Percentiles rank a stretch among this genome's conserved stretches.
These are phyloP conservation scores for Talaromyces stipitatus DNA, from an alignment of 495 filamentous ascomycete species.

Conservation along the genomic window DNA sequence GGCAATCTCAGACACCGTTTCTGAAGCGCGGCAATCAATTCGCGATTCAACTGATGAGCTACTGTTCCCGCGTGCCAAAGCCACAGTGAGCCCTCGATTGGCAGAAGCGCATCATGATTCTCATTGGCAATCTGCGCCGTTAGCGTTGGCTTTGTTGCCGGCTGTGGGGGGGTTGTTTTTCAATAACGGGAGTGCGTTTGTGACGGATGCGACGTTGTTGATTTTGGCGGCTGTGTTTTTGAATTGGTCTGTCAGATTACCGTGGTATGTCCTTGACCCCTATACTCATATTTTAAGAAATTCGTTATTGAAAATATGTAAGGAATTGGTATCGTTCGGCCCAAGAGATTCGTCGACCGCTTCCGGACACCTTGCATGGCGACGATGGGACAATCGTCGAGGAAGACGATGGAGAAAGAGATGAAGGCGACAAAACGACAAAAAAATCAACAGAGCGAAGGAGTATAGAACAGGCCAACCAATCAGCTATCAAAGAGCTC, in stretches of 20 bases:
- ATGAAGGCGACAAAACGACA: constrained; percentile 23
- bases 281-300: background rate
- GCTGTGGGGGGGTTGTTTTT: constrained; percentile 80
- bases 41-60: constrained; percentile 66
- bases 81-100: constrained; percentile 1
- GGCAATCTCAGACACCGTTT: constrained; percentile 62
- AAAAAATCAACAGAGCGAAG: constrained; percentile 6
- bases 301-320: background rate
- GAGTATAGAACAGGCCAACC: constrained; percentile 1
- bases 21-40: constrained; percentile 58
- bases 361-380: constrained; percentile 20
- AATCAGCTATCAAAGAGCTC: constrained; percentile 53
- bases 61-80: constrained; percentile 52
- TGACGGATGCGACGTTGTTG: constrained; percentile 79
- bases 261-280: constrained; percentile 53
- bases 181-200: constrained; percentile 68
- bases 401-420: constrained; percentile 31
- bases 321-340: constrained; percentile 90
- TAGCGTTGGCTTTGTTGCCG: constrained; percentile 77
- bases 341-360: constrained; percentile 48
- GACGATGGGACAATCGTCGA: constrained; percentile 39
- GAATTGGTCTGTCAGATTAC: constrained; percentile 86
- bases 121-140: constrained; percentile 67
- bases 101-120: constrained; percentile 44
- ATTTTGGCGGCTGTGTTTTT: constrained; percentile 75